Evolutionary conservation across 176 grass and related monocot genomes (phyloP).

Genomic region (Pontederia crassipes): DNA sequence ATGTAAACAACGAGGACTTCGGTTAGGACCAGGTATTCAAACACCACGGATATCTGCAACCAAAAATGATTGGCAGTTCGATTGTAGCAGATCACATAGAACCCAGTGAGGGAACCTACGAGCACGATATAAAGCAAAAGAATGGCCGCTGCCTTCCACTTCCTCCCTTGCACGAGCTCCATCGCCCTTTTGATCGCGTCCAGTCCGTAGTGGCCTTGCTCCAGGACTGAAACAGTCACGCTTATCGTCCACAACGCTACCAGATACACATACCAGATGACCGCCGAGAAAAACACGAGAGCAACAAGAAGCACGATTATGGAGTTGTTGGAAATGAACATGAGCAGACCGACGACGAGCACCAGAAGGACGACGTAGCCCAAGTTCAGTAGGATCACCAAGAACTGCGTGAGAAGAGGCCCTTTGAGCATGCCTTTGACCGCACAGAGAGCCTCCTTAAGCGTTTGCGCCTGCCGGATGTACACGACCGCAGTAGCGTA

Average conservation of each 20-base stretch:
- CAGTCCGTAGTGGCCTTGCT: constrained; percentile 15
- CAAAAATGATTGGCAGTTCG: neutral
- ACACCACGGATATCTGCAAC: neutral
- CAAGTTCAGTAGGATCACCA: neutral
- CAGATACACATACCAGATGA: constrained; percentile 2
- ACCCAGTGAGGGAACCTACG: neutral
- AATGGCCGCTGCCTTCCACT: constrained; percentile 8
- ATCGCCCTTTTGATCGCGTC: constrained; percentile 8
- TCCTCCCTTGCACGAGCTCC: constrained; percentile 26
- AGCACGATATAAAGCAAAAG: neutral
- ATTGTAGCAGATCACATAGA: neutral
- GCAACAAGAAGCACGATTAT: neutral
- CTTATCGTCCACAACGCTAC: constrained; percentile 3
- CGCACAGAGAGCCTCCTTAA: constrained; percentile 6
- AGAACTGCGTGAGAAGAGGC: constrained; percentile 20
- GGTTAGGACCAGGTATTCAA: neutral
- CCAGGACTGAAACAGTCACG: constrained; percentile 15
- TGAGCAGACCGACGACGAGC: neutral
- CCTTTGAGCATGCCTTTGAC: no score
- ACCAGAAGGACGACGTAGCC: neutral
- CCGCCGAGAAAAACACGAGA: neutral
- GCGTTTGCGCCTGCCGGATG: constrained; percentile 11
- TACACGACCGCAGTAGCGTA: constrained; percentile 5
- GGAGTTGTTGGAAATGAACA: neutral
- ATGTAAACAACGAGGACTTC: neutral